Evolutionary conservation across 2,329 filamentous ascomycete species (phyloP), one percentile per base, ranked within the genome.

Genomic region (Aspergillus quadricinctus): DNA sequence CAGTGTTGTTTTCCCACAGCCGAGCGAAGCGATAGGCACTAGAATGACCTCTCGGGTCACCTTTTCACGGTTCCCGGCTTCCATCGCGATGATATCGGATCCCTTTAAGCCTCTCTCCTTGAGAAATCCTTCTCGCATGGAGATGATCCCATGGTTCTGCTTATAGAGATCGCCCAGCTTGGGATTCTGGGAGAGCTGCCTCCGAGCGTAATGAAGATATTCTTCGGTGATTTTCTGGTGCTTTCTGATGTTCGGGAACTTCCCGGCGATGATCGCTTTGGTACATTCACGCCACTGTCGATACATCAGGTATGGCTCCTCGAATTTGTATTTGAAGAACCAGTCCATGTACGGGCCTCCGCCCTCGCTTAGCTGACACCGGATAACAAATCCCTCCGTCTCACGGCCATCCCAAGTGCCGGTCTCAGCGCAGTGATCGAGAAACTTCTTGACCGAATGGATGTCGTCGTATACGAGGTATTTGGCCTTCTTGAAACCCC

Each of bases 251-350:
- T 82, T 88, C 10, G 92, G 90, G 41, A 84, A 76, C 64, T 84
- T 88, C 14, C 88, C 88, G 1, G 81, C 69, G 63, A 99, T 97
- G 56, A 97, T 75, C 4, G 90, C 83, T 73, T 96, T 97, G 45
- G 94, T 99, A 71, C 90, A 96, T 77, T 99, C 94, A 60, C 94
- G 87, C 94, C 94, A 99, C 77, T 99, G 94, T 25, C 94, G 87
- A 76, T 97, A 99, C 91, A 99, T 95, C 58, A 99, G 79, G 71
- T 99, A 99, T 0, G 94, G 94, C 76, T 99, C 94, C 69, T 99
- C 94, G 58, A 99, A 99, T 77, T 99, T 99, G 83, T 92, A 99
- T 76, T 99, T 99, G 86, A 99, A 99, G 76, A 99, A 99, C 94
- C 94, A 99, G 72, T 99, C 92, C n/a, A 83, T 77, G 71, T 87